These are phyloP conservation scores for Citrus trifoliata DNA, from an alignment of 345 rosid species.

Conservation along the genomic window DNA sequence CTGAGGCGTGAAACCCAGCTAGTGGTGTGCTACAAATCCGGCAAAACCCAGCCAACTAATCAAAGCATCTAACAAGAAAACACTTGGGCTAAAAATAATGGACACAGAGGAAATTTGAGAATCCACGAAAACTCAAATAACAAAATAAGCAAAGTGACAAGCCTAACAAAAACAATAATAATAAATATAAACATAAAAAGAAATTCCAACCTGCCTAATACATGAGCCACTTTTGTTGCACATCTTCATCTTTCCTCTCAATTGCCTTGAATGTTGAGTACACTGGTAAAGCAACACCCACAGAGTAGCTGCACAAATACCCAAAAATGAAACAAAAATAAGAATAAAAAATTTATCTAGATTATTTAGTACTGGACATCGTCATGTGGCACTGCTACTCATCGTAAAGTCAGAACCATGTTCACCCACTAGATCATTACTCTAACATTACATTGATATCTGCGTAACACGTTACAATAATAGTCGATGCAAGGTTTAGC, in stretches of 20 bases:
- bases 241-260: slow-evolving; percentile 30
- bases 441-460: too few species aligned
- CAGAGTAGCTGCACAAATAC: slow-evolving; percentile 31
- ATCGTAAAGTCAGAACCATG: too few species aligned
- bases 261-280: slow-evolving; percentile 51
- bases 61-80: not conserved
- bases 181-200: too few species aligned
- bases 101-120: too few species aligned
- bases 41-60: not conserved
- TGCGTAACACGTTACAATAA: not conserved
- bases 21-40: too few species aligned
- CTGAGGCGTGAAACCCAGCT: too few species aligned
- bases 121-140: not conserved
- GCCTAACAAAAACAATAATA: too few species aligned
- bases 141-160: not conserved
- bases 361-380: too few species aligned
- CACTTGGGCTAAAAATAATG: not conserved
- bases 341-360: too few species aligned
- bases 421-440: too few species aligned
- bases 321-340: not conserved
- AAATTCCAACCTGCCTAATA: slow-evolving; percentile 38
- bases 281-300: slow-evolving; percentile 40
- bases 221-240: slow-evolving; percentile 36
- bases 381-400: too few species aligned
- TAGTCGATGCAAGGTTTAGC: not conserved